phyloP scores from a whole-genome alignment of 148 eudicot species.

The Amaranthus cruentus region DNA sequence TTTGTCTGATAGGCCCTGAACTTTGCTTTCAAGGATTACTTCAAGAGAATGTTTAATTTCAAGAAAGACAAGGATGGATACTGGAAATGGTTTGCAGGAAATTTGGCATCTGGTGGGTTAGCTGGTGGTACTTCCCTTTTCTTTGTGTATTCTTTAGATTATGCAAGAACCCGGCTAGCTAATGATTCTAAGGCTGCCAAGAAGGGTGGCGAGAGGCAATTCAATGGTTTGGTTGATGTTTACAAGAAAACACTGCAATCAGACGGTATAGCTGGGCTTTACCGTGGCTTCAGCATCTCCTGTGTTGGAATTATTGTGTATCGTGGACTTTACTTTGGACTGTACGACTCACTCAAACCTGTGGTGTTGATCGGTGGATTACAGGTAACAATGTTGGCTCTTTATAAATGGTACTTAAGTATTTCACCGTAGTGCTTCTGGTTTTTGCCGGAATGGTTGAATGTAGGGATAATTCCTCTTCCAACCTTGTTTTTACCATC shows the following conservation, averaged over 20 bases:
- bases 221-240: slow-evolving; percentile 71
- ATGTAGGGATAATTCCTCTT: not conserved
- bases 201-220: slow-evolving; percentile 66
- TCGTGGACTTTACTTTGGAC: slow-evolving; percentile 76
- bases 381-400: slow-evolving; percentile 36
- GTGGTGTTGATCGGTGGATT: slow-evolving; percentile 49
- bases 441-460: not conserved
- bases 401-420: not conserved
- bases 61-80: slow-evolving; percentile 79
- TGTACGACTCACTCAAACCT: slow-evolving; percentile 78
- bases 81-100: slow-evolving; percentile 92
- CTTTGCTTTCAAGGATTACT: slow-evolving; percentile 84
- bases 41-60: slow-evolving; percentile 71
- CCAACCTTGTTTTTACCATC: not conserved
- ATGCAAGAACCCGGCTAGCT: slow-evolving; percentile 72
- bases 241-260: slow-evolving; percentile 64
- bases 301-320: slow-evolving; percentile 76
- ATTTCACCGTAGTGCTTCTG: too few species aligned
- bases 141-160: slow-evolving; percentile 72
- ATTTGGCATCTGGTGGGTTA: slow-evolving; percentile 81
- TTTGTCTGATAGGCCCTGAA: slow-evolving; percentile 56
- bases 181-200: slow-evolving; percentile 73
- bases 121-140: slow-evolving; percentile 80
- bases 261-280: slow-evolving; percentile 76
- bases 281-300: slow-evolving; percentile 80